phyloP scores from a whole-genome alignment of 495 filamentous ascomycete species.

The Aspergillus nidulans region DNA sequence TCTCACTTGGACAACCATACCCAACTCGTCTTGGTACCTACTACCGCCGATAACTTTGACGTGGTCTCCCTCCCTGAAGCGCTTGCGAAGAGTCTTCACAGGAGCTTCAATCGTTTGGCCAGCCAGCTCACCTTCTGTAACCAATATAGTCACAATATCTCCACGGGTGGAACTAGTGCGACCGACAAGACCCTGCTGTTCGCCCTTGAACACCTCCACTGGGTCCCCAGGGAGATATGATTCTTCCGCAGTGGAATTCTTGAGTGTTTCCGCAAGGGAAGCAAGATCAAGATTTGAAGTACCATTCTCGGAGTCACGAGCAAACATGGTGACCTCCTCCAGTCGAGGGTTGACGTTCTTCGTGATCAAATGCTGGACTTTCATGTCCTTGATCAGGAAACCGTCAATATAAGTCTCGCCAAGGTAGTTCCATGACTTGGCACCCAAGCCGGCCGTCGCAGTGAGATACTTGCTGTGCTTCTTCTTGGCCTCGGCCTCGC shows the following conservation, averaged over 20 bases:
- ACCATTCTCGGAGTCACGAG: conserved; percentile 82
- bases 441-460: conserved; percentile 48
- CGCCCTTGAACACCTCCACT: conserved; percentile 92
- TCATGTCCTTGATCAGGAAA: conserved; percentile 91
- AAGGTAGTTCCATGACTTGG: conserved; percentile 76
- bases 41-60: conserved; percentile 98
- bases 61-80: conserved; percentile 90
- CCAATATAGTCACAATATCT: conserved; percentile 85
- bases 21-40: conserved; percentile 86
- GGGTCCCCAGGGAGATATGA: conserved; percentile 87
- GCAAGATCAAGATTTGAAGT: conserved; percentile 89
- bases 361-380: conserved; percentile 74
- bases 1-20: conserved; percentile 91
- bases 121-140: conserved; percentile 75
- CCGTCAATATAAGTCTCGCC: conserved; percentile 88
- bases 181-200: conserved; percentile 87
- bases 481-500: conserved; percentile 88
- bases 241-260: conserved; percentile 68
- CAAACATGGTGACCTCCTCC: conserved; percentile 92
- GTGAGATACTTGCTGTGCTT: conserved; percentile 69
- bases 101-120: conserved; percentile 91
- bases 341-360: conserved; percentile 89
- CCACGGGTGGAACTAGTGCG: conserved; percentile 80
- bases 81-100: conserved; percentile 86
- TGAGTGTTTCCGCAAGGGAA: conserved; percentile 80